Evolutionary conservation across 768 basidiomycete genomes (phyloP).

Genomic region (Lactarius quietus): DNA sequence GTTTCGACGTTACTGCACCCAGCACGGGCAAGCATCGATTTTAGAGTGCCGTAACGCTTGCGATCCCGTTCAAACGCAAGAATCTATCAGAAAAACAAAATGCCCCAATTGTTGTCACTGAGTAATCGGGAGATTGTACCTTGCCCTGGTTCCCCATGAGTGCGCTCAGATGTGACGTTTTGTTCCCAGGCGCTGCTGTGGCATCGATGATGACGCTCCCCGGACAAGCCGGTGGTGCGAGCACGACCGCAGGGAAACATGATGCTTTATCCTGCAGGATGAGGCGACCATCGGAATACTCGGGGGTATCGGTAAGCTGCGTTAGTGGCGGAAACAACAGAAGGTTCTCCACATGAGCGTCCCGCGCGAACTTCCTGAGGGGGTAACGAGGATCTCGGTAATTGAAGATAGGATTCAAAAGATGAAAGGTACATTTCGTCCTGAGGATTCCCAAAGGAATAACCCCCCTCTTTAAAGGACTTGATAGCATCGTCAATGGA

Average conservation of each 20-base stretch:
- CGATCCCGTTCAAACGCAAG: slow-evolving; percentile 89
- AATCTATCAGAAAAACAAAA: slow-evolving; percentile 41
- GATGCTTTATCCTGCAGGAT: slow-evolving; percentile 98
- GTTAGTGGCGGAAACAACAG: slow-evolving; percentile 68
- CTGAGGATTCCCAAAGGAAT: slow-evolving; percentile 48
- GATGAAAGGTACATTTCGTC: slow-evolving; percentile 45
- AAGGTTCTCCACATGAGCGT: slow-evolving; percentile 79
- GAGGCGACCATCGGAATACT: slow-evolving; percentile 74
- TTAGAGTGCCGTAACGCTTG: slow-evolving; percentile 76
- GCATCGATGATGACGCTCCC: slow-evolving; percentile 77
- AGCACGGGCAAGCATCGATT: slow-evolving; percentile 81
- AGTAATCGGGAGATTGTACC: slow-evolving; percentile 40
- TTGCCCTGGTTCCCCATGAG: slow-evolving; percentile 81
- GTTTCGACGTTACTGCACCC: slow-evolving; percentile 77
- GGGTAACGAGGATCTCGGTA: neutral
- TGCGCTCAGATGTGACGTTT: slow-evolving; percentile 91
- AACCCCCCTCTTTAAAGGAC: slow-evolving; percentile 55
- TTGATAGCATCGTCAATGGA: slow-evolving; percentile 59
- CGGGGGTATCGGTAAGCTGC: slow-evolving; percentile 64
- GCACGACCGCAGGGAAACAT: slow-evolving; percentile 88
- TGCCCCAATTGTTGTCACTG: neutral
- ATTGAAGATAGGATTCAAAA: neutral
- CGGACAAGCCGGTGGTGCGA: slow-evolving; percentile 62
- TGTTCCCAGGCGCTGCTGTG: slow-evolving; percentile 96
- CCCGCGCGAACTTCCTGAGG: slow-evolving; percentile 61